Evolutionary conservation across 73 alveolate species (phyloP).

Genomic region (Paramecium biaurelia): DNA sequence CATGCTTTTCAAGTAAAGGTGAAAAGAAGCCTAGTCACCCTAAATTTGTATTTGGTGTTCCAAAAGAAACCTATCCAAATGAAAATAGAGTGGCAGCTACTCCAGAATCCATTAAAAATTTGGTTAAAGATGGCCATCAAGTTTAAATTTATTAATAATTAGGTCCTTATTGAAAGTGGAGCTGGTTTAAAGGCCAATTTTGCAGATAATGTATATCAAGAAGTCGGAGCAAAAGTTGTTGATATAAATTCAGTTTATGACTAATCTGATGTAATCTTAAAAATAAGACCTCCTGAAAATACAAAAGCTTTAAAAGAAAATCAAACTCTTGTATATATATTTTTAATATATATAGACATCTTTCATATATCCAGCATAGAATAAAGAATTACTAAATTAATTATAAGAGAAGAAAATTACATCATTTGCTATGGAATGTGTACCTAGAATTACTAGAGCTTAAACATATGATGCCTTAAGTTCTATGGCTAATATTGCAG

Average conservation of each 20-base stretch:
- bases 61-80: conserved; percentile 58
- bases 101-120: conserved; percentile 54
- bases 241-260: conserved; percentile 49
- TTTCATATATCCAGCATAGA: conserved; percentile 70
- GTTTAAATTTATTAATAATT: background rate
- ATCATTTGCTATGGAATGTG: conserved; percentile 75
- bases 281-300: conserved; percentile 67
- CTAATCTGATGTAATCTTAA: conserved; percentile 62
- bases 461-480: conserved; percentile 74
- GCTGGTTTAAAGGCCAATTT: conserved; percentile 64
- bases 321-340: background rate
- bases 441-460: conserved; percentile 86
- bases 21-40: conserved; percentile 37
- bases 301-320: background rate
- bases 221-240: conserved; percentile 62
- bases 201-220: conserved; percentile 42
- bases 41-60: conserved; percentile 62
- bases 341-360: background rate
- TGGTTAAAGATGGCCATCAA: conserved; percentile 49
- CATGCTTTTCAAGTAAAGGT: conserved; percentile 4
- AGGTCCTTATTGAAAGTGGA: conserved; percentile 62
- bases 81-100: conserved; percentile 72
- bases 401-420: conserved; percentile 55
- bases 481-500: conserved; percentile 78
- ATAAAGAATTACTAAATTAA: conserved; percentile 51